Conservation (phyloP, 2,329 filamentous ascomycete species). For the Pseudopithomyces maydicus region DNA sequence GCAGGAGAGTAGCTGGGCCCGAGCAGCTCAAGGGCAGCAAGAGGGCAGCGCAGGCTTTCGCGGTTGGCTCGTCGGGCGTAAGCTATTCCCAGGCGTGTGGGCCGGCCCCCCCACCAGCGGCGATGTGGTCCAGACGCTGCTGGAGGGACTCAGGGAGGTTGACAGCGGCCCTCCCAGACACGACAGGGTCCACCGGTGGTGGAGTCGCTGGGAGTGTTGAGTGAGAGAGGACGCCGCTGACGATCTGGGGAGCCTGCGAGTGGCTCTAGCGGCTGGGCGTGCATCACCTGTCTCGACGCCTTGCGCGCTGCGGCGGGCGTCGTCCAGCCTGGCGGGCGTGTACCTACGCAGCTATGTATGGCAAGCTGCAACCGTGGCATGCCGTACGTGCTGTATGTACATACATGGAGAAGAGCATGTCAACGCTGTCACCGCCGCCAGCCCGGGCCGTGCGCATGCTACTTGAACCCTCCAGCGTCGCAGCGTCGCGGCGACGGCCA, state of each 20-base stretch:
- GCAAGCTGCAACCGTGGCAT: no score
- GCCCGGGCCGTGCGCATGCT: conserved; percentile 1
- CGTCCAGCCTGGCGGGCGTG: not conserved
- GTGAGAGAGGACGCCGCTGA: not conserved
- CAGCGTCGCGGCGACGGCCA: not conserved
- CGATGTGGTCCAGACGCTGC: no score
- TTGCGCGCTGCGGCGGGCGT: not conserved
- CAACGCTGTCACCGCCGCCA: not conserved
- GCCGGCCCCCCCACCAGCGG: no score
- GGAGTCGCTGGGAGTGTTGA: no score
- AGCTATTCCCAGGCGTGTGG: no score
- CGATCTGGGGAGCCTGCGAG: conserved; percentile 11
- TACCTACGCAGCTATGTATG: no score
- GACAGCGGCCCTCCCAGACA: not conserved
- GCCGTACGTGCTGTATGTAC: no score
- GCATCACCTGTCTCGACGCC: not conserved
- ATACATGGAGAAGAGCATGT: no score
- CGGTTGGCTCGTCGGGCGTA: no score
- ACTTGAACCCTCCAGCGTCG: conserved; percentile 1
- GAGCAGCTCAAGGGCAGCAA: no score
- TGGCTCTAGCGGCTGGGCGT: not conserved
- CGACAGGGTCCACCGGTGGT: not conserved
- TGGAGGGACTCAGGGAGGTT: not conserved
- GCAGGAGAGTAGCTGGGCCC: no score
- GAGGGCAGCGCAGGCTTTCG: no score